Conservation (phyloP, 1,139 yeast genomes). For the Hyphopichia wangnamkhiaoensis region DNA sequence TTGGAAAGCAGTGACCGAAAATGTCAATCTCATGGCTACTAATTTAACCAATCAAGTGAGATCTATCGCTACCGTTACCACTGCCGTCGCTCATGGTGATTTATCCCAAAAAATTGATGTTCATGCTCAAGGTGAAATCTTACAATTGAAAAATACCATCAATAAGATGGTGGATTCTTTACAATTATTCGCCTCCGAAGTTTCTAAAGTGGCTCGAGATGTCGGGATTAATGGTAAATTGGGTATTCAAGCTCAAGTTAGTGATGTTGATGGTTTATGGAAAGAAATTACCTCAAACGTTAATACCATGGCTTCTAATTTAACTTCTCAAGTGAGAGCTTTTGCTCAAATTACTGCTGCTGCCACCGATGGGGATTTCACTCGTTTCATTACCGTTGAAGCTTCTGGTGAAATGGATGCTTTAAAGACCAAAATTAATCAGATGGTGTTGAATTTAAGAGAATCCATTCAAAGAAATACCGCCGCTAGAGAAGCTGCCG, state of each 20-base stretch:
- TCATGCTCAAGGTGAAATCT: constrained; percentile 84
- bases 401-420: constrained; percentile 96
- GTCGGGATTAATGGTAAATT: constrained; percentile 92
- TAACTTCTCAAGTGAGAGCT: constrained; percentile 90
- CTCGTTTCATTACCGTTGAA: constrained; percentile 85
- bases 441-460: constrained; percentile 84
- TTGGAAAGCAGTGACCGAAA: constrained; percentile 89
- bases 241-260: constrained; percentile 89
- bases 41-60: constrained; percentile 87
- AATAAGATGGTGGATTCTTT: constrained; percentile 91
- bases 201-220: constrained; percentile 85
- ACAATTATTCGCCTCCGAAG: constrained; percentile 86
- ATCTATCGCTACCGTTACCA: constrained; percentile 86
- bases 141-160: constrained; percentile 76
- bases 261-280: constrained; percentile 91
- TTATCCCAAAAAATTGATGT: constrained; percentile 85
- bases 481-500: constrained; percentile 93
- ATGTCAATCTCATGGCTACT: constrained; percentile 87
- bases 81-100: constrained; percentile 92
- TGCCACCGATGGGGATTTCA: constrained; percentile 91
- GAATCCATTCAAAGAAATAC: constrained; percentile 90
- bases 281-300: constrained; percentile 91
- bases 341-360: constrained; percentile 93
- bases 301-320: constrained; percentile 88
- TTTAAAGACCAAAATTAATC: constrained; percentile 83